A percentile compares a stretch with the other conserved stretches of the same genome.
phyloP scores from a whole-genome alignment of 352 stramenopile genomes.

The Pythium coloratum region DNA sequence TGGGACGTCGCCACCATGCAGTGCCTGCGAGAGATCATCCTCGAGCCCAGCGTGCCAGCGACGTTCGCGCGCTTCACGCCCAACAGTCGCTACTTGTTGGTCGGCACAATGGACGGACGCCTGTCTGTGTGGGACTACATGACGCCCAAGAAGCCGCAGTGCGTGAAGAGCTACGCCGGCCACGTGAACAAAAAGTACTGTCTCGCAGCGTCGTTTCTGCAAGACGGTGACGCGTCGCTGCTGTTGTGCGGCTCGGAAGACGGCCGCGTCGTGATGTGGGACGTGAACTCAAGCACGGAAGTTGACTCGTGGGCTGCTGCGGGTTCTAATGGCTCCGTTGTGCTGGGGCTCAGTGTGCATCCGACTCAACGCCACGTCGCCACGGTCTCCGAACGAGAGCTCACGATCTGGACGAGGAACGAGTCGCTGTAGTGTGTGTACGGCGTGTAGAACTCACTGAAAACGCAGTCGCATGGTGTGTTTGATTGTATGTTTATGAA shows the following conservation, averaged over 20 bases:
- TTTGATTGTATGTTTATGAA: not conserved
- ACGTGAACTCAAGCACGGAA: conserved; percentile 82
- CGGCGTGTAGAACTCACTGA: too few relatives aligned
- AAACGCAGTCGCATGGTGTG: not conserved
- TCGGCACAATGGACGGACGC: conserved; percentile 89
- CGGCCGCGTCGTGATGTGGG: conserved; percentile 90
- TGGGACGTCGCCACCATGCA: conserved; percentile 97
- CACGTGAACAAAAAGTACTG: conserved; percentile 88
- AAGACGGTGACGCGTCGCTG: conserved; percentile 44
- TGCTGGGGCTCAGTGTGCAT: conserved; percentile 31
- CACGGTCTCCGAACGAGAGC: conserved; percentile 9
- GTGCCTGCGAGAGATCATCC: conserved; percentile 93
- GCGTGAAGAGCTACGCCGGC: conserved; percentile 67
- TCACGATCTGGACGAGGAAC: conserved; percentile 27
- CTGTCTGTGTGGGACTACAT: conserved; percentile 92
- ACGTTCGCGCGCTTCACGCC: conserved; percentile 90
- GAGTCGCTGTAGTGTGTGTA: not conserved
- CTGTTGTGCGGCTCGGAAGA: conserved; percentile 93
- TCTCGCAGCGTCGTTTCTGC: conserved; percentile 79
- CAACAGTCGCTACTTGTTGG: conserved; percentile 94
- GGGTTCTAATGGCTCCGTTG: conserved; percentile 1
- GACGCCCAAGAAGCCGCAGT: conserved; percentile 49
- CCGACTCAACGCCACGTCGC: conserved; percentile 22
- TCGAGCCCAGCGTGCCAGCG: conserved; percentile 53
- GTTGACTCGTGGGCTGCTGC: conserved; percentile 30